Evolutionary conservation across 352 stramenopile genomes (phyloP).

Genomic region (Halophytophthora polymorphica): DNA sequence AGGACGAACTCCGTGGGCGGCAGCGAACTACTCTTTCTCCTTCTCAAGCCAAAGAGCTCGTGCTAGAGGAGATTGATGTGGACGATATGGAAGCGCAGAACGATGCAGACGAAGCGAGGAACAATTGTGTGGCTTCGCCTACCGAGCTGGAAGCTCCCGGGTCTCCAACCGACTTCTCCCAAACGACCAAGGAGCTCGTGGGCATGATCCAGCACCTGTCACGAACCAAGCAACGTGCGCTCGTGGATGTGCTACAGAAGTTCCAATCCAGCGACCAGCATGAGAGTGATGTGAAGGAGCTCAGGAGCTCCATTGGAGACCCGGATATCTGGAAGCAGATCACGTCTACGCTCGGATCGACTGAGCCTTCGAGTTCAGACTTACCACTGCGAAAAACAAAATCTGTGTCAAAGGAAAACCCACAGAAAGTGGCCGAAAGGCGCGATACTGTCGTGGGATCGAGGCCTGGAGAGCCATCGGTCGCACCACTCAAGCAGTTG

Average conservation of each 20-base stretch:
- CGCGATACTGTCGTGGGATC: neutral
- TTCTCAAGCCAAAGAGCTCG: slow-evolving; percentile 13
- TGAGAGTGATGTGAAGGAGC: slow-evolving; percentile 44
- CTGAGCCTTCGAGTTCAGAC: neutral
- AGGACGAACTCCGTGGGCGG: neutral
- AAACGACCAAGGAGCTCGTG: slow-evolving; percentile 61
- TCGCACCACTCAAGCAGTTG: slow-evolving; percentile 32
- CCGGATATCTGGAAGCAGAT: slow-evolving; percentile 77
- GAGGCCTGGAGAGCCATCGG: neutral
- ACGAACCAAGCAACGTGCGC: slow-evolving; percentile 53
- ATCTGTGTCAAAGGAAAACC: neutral
- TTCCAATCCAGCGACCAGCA: slow-evolving; percentile 57
- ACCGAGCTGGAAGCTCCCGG: neutral
- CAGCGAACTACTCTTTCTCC: neutral
- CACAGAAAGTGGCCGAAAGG: neutral
- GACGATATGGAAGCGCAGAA: slow-evolving; percentile 1
- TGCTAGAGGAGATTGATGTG: slow-evolving; percentile 25
- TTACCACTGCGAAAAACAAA: slow-evolving; percentile 1
- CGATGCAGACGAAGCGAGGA: neutral
- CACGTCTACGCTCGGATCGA: slow-evolving; percentile 30
- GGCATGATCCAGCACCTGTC: slow-evolving; percentile 69
- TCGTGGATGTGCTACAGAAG: slow-evolving; percentile 59
- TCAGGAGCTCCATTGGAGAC: slow-evolving; percentile 66
- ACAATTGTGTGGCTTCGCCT: neutral
- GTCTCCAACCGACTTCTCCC: slow-evolving; percentile 23